Evolutionary conservation across 257 asterid genomes (phyloP).

Genomic region (Orobanche coerulescens): DNA sequence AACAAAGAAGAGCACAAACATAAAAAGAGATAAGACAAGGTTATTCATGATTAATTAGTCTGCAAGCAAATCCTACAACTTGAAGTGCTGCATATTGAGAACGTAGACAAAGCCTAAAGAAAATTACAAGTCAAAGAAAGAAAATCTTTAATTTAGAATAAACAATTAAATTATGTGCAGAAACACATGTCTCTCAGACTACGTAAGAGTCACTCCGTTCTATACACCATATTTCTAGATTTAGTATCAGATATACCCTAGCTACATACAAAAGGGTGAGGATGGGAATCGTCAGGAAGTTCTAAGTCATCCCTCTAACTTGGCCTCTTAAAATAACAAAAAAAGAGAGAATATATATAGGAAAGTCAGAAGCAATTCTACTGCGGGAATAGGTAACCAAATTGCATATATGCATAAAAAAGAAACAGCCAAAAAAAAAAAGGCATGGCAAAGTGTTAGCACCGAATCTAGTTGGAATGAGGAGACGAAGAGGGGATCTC

Average conservation of each 20-base stretch:
- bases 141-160: background rate
- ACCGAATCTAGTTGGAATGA: conserved; percentile 33
- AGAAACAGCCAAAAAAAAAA: conserved; percentile 3
- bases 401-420: background rate
- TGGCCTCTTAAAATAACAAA: no score
- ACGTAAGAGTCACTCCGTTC: no score
- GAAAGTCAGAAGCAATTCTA: background rate
- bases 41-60: no score
- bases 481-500: conserved; percentile 52
- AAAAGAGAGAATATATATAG: background rate
- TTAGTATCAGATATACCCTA: no score
- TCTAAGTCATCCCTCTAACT: no score
- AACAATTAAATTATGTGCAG: background rate
- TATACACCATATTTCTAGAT: no score
- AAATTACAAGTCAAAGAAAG: background rate
- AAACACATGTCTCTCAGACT: background rate
- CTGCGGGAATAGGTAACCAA: background rate
- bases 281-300: no score
- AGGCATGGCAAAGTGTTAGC: background rate
- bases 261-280: no score
- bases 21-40: no score
- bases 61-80: no score
- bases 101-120: background rate
- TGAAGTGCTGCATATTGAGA: background rate
- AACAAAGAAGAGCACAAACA: no score